A percentile compares a stretch with the other conserved stretches of the same genome.
phyloP scores from a whole-genome alignment of 495 filamentous ascomycete genomes.

The Daldinia bambusicola region DNA sequence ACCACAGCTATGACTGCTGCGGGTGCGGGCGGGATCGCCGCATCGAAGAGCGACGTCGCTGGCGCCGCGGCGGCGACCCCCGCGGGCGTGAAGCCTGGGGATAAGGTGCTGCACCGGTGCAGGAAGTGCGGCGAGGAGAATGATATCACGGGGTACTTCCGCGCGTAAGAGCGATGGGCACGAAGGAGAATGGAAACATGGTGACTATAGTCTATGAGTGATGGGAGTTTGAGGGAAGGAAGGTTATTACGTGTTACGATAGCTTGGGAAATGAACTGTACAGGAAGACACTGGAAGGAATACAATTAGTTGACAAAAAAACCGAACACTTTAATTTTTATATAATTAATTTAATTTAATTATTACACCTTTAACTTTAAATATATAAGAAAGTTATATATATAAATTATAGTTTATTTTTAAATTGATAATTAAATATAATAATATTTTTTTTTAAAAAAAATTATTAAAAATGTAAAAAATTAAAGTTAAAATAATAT shows the following conservation, averaged over 20 bases:
- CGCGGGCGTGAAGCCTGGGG: constrained; percentile 35
- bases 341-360: too few relatives aligned
- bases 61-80: constrained; percentile 29
- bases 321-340: too few relatives aligned
- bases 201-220: too few relatives aligned
- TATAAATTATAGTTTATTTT: too few relatives aligned
- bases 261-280: not conserved
- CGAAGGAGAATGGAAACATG: not conserved
- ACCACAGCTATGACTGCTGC: not conserved
- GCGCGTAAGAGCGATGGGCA: not conserved
- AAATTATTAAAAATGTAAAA: too few relatives aligned
- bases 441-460: too few relatives aligned
- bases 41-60: not conserved
- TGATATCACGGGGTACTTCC: constrained; percentile 46
- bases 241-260: not conserved
- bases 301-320: too few relatives aligned
- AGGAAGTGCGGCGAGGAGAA: constrained; percentile 51
- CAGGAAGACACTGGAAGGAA: not conserved
- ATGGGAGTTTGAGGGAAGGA: not conserved
- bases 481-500: too few relatives aligned
- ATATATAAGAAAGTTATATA: too few relatives aligned
- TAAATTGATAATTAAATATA: too few relatives aligned
- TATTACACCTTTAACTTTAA: too few relatives aligned
- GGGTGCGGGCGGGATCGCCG: not conserved
- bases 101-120: constrained; percentile 46